These are phyloP conservation scores for Hymenoscyphus occultus DNA, from an alignment of 2,329 filamentous ascomycete species.

Conservation along the genomic window DNA sequence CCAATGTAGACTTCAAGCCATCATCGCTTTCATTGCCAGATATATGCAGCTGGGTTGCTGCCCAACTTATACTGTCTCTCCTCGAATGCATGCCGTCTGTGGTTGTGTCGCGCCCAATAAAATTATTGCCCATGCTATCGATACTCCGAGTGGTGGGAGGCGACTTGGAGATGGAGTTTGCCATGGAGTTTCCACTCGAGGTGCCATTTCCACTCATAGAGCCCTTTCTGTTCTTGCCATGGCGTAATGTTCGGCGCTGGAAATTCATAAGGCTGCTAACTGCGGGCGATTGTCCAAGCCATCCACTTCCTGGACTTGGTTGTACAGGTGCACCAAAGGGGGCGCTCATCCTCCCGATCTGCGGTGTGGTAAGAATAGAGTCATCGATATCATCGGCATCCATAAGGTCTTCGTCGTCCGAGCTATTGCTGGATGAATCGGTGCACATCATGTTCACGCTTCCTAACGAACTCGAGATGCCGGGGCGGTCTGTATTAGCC, in stretches of 20 bases:
- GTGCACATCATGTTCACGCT: conserved; percentile 63
- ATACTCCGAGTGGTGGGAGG: conserved; percentile 56
- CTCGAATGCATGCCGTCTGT: conserved; percentile 54
- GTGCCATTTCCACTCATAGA: conserved; percentile 69
- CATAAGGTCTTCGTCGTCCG: conserved; percentile 67
- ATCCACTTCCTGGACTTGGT: conserved; percentile 56
- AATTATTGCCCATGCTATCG: conserved; percentile 40
- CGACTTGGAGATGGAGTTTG: conserved; percentile 69
- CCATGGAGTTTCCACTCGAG: conserved; percentile 69
- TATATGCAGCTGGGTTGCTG: conserved; percentile 84
- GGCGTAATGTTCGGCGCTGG: conserved; percentile 56
- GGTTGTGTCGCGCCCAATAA: conserved; percentile 51
- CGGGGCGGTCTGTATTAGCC: conserved; percentile 65
- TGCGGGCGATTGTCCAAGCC: conserved; percentile 67
- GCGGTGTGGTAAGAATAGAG: conserved; percentile 77
- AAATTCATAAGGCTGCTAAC: conserved; percentile 79
- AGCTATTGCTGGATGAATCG: conserved; percentile 72
- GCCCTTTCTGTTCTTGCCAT: conserved; percentile 61
- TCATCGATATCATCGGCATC: conserved; percentile 74
- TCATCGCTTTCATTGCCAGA: conserved; percentile 79
- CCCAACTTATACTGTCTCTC: conserved; percentile 85
- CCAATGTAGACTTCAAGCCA: conserved; percentile 47
- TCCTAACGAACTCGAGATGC: conserved; percentile 67
- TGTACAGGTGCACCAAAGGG: conserved; percentile 41
- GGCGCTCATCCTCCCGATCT: conserved; percentile 60